Percentiles rank a stretch among this genome's conserved stretches.
Conservation (phyloP, 2,329 filamentous ascomycete genomes). For the Aureobasidium sp. region DNA sequence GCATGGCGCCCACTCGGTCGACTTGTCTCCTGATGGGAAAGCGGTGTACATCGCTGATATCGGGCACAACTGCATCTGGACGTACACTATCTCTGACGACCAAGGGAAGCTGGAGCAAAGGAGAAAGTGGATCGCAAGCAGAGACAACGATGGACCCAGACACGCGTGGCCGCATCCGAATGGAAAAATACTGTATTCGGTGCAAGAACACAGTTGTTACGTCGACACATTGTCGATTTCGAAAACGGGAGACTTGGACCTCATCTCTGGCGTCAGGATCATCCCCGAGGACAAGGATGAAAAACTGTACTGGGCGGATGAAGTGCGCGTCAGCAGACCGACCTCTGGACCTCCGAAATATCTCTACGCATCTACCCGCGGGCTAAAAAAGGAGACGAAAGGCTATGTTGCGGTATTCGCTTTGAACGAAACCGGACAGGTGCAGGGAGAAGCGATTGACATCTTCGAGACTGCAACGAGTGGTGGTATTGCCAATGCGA, state of each 20-base stretch:
- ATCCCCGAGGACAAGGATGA: slow-evolving; percentile 29
- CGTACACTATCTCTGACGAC: slow-evolving; percentile 19
- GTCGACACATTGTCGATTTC: slow-evolving; percentile 29
- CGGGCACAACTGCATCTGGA: slow-evolving; percentile 32
- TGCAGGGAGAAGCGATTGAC: slow-evolving; percentile 24
- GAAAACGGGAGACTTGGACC: slow-evolving; percentile 25
- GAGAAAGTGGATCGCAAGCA: slow-evolving; percentile 26
- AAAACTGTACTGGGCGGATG: slow-evolving; percentile 31
- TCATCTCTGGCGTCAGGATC: slow-evolving; percentile 26
- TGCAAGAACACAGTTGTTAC: slow-evolving; percentile 33
- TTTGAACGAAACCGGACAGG: slow-evolving; percentile 24
- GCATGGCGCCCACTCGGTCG: slow-evolving; percentile 29
- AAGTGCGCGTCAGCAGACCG: slow-evolving; percentile 29
- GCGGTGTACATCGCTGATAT: slow-evolving; percentile 30
- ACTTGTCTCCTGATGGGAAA: slow-evolving; percentile 27
- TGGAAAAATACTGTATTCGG: slow-evolving; percentile 28
- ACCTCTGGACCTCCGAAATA: slow-evolving; percentile 24
- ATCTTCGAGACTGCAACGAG: slow-evolving; percentile 32
- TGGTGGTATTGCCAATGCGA: slow-evolving; percentile 31
- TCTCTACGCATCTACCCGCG: slow-evolving; percentile 31
- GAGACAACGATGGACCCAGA: slow-evolving; percentile 29
- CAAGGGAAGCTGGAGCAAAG: slow-evolving; percentile 18
- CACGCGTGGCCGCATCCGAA: slow-evolving; percentile 32
- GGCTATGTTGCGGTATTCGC: slow-evolving; percentile 29
- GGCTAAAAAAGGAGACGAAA: slow-evolving; percentile 27